Conservation (phyloP, 2,329 filamentous ascomycete species). For the Lachnellula arida region DNA sequence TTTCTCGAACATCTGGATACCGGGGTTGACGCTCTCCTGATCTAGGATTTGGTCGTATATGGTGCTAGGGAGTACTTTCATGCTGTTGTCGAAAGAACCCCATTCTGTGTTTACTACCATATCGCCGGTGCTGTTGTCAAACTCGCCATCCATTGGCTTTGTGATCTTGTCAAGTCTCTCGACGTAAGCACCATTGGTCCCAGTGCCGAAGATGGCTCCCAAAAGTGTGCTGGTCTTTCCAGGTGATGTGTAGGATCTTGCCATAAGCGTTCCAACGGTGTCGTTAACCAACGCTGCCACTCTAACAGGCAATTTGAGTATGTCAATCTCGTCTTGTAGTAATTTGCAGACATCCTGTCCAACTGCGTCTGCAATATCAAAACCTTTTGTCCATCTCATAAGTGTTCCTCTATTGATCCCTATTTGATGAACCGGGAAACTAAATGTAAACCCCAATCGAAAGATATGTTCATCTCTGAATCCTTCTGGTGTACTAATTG, state of each 20-base stretch:
- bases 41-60: constrained; percentile 78
- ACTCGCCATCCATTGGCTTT: constrained; percentile 67
- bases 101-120: constrained; percentile 99
- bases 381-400: constrained; percentile 98
- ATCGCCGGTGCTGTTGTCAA: constrained; percentile 75
- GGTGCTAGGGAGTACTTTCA: constrained; percentile 83
- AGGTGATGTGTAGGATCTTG: constrained; percentile 88
- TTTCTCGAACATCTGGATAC: constrained; percentile 98
- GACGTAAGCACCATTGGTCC: constrained; percentile 40
- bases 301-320: constrained; percentile 78
- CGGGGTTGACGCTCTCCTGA: constrained; percentile 77
- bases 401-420: constrained; percentile 93
- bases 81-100: constrained; percentile 95
- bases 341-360: constrained; percentile 92
- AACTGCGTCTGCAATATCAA: constrained; percentile 90
- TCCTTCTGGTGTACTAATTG: constrained; percentile 52
- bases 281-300: constrained; percentile 98
- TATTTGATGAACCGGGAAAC: constrained; percentile 89
- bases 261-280: constrained; percentile 96
- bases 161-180: constrained; percentile 84
- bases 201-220: constrained; percentile 74
- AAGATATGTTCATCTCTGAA: constrained; percentile 74
- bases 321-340: constrained; percentile 85
- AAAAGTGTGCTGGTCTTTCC: constrained; percentile 81
- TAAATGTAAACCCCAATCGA: constrained; percentile 97